phyloP scores from a whole-genome alignment of 2,329 filamentous ascomycete genomes.

The Fusarium piperis region DNA sequence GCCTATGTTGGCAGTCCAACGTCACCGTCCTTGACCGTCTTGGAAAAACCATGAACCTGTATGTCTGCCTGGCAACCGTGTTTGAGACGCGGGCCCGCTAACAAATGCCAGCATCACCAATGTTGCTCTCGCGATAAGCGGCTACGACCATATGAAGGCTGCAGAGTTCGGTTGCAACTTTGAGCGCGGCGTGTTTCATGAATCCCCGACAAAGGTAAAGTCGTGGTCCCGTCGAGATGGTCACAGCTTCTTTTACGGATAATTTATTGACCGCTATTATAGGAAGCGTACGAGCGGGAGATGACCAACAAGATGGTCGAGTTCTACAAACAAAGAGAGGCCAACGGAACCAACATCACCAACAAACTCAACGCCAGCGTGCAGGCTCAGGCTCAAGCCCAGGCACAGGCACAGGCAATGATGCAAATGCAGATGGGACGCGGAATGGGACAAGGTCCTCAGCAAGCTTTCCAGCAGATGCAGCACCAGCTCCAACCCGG shows the following conservation, averaged over 20 bases:
- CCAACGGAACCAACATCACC: slow-evolving; percentile 59
- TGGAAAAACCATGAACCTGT: slow-evolving; percentile 56
- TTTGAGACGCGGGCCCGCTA: background rate
- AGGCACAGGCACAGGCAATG: slow-evolving; percentile 56
- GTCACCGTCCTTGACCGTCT: slow-evolving; percentile 53
- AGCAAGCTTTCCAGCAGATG: slow-evolving; percentile 66
- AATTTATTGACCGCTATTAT: slow-evolving; percentile 29
- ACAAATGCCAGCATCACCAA: slow-evolving; percentile 58
- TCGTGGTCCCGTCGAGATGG: background rate
- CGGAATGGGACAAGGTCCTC: slow-evolving; percentile 59
- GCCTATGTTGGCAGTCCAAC: slow-evolving; percentile 52
- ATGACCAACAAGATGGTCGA: slow-evolving; percentile 59
- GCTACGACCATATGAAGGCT: slow-evolving; percentile 53
- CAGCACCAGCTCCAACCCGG: slow-evolving; percentile 68
- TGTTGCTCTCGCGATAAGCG: slow-evolving; percentile 57
- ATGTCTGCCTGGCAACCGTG: slow-evolving; percentile 33
- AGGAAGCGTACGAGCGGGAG: slow-evolving; percentile 62
- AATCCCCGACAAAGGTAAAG: slow-evolving; percentile 59
- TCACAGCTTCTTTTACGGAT: background rate
- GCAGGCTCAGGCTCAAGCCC: slow-evolving; percentile 53
- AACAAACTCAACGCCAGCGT: slow-evolving; percentile 59
- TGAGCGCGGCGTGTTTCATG: slow-evolving; percentile 59
- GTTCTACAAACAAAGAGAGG: slow-evolving; percentile 61
- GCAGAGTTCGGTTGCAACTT: slow-evolving; percentile 55
- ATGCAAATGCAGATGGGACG: slow-evolving; percentile 66